These are phyloP conservation scores for Penicillium corylophilum DNA, from an alignment of 2,329 filamentous ascomycete genomes.

Conservation along the genomic window DNA sequence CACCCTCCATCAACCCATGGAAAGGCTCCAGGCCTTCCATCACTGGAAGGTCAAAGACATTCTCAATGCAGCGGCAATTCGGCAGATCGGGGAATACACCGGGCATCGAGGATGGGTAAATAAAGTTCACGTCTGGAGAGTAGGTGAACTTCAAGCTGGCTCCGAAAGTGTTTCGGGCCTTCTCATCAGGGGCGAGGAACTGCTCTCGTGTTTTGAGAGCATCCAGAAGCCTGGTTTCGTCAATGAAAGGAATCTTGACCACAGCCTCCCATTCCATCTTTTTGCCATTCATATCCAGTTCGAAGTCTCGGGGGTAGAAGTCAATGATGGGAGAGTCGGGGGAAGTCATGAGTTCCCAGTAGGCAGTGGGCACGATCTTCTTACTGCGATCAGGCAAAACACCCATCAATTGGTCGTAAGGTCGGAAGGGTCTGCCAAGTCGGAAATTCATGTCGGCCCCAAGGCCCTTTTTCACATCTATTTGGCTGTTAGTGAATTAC, in stretches of 20 bases:
- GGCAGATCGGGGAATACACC: conserved; percentile 88
- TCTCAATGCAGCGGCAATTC: conserved; percentile 88
- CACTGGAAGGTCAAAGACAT: conserved; percentile 90
- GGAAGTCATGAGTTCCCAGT: conserved; percentile 90
- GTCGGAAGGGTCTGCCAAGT: conserved; percentile 90
- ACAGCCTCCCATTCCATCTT: conserved; percentile 99
- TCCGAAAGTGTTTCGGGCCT: conserved; percentile 82
- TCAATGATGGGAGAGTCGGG: conserved; percentile 90
- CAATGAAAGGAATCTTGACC: conserved; percentile 98
- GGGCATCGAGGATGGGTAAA: conserved; percentile 82
- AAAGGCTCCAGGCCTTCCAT: conserved; percentile 86
- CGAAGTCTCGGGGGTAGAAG: conserved; percentile 96
- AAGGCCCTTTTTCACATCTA: conserved; percentile 84
- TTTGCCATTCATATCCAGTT: conserved; percentile 98
- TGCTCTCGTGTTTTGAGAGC: conserved; percentile 86
- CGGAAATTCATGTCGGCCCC: conserved; percentile 86
- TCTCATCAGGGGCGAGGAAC: conserved; percentile 74
- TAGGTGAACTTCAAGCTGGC: conserved; percentile 92
- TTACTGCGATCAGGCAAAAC: conserved; percentile 97
- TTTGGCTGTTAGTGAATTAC: conserved; percentile 20
- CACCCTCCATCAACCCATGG: conserved; percentile 79
- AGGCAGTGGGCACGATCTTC: conserved; percentile 83
- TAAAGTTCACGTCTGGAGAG: conserved; percentile 71
- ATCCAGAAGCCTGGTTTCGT: conserved; percentile 77
- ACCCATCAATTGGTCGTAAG: conserved; percentile 97